phyloP scores from a whole-genome alignment of 805 yeast genomes.

The Metschnikowia reukaufii region DNA sequence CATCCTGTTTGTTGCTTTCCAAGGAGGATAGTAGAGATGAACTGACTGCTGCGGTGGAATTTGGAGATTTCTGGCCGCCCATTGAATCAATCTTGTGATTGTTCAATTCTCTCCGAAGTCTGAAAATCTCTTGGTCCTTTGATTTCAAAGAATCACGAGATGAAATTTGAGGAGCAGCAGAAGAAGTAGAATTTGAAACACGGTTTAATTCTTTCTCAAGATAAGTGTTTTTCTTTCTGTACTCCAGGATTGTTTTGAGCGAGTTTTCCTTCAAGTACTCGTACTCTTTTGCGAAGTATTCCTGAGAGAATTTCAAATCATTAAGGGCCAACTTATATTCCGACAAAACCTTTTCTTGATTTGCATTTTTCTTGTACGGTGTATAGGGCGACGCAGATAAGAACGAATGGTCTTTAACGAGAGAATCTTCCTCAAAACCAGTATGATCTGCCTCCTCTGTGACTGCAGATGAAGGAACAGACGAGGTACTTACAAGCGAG shows the following conservation, averaged over 20 bases:
- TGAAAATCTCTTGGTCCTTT: slow-evolving; percentile 43
- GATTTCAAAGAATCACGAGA: slow-evolving; percentile 15
- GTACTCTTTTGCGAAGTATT: slow-evolving; percentile 64
- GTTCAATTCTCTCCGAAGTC: slow-evolving; percentile 46
- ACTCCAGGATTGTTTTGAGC: slow-evolving; percentile 50
- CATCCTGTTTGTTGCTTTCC: slow-evolving; percentile 16
- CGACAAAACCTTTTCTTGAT: slow-evolving; percentile 22
- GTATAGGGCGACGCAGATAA: slow-evolving; percentile 27
- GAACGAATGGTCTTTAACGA: slow-evolving; percentile 30
- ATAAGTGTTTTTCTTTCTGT: slow-evolving; percentile 49
- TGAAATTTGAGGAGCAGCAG: neutral
- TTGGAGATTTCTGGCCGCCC: slow-evolving; percentile 28
- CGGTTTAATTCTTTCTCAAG: slow-evolving; percentile 52
- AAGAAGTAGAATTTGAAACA: neutral
- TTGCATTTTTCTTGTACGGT: slow-evolving; percentile 11
- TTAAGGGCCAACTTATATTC: slow-evolving; percentile 58
- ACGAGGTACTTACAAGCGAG: slow-evolving; percentile 22
- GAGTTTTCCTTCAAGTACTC: slow-evolving; percentile 64
- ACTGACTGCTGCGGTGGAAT: neutral
- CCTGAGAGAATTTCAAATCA: slow-evolving; percentile 72
- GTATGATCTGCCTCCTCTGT: slow-evolving; percentile 2
- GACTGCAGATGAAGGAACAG: slow-evolving; percentile 9
- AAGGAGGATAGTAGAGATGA: slow-evolving; percentile 14
- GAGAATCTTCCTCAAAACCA: slow-evolving; percentile 21
- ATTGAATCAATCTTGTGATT: slow-evolving; percentile 45